Evolutionary conservation across 495 filamentous ascomycete species (phyloP).

Genomic region (Talaromyces stipitatus): DNA sequence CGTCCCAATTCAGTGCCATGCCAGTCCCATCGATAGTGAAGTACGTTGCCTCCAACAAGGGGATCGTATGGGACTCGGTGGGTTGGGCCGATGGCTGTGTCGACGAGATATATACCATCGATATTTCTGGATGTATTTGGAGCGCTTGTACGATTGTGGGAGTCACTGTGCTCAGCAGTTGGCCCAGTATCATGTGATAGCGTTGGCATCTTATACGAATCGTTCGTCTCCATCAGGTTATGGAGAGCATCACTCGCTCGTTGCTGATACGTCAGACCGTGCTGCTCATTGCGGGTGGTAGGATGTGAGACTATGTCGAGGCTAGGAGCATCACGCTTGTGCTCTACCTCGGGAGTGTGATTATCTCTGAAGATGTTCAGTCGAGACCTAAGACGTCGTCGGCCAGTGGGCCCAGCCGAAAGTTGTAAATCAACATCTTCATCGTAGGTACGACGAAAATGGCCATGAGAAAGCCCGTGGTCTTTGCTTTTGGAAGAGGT

Average conservation of each 20-base stretch:
- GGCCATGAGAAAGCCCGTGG: background rate
- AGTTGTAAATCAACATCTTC: conserved; percentile 1
- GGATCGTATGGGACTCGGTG: conserved; percentile 2
- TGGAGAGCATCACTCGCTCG: background rate
- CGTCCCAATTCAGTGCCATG: background rate
- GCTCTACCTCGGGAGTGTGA: background rate
- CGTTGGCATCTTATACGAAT: background rate
- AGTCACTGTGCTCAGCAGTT: background rate
- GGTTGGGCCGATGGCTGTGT: background rate
- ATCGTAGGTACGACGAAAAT: background rate
- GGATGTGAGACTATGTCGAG: background rate
- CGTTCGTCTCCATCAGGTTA: background rate
- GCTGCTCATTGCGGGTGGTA: background rate
- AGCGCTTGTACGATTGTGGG: background rate
- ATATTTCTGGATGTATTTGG: background rate
- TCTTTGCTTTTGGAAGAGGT: background rate
- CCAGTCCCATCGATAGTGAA: conserved; percentile 7
- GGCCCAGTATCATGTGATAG: background rate
- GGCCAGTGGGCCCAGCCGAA: background rate
- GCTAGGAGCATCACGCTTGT: background rate
- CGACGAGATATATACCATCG: conserved; percentile 5
- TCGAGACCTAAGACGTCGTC: background rate
- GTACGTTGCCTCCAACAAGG: background rate
- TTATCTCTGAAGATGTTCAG: conserved; percentile 2
- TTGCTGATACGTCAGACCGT: background rate